A percentile compares a stretch with the other conserved stretches of the same genome.
phyloP scores from a whole-genome alignment of 2,329 filamentous ascomycete genomes.

The Exophiala phaeomuriformis region DNA sequence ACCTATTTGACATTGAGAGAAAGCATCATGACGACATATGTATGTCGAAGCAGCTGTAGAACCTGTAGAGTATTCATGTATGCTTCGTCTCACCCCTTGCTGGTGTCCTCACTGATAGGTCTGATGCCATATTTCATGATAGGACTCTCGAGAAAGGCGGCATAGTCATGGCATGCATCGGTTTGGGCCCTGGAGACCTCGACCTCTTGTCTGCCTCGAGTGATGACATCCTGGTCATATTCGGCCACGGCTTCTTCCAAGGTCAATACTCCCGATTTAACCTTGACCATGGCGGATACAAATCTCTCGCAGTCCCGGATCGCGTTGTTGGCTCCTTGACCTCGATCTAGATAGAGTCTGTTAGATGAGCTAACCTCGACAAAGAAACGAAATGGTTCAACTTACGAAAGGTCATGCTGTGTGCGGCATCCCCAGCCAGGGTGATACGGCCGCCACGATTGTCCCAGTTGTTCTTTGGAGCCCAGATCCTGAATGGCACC shows the following conservation, averaged over 20 bases:
- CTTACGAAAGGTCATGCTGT: constrained; percentile 37
- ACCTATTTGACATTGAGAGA: no score
- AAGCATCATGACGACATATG: no score
- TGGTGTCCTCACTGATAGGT: constrained; percentile 3
- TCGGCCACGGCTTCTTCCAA: constrained; percentile 19
- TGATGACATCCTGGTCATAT: constrained; percentile 20
- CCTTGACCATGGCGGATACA: constrained; percentile 19
- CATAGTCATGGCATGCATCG: constrained; percentile 18
- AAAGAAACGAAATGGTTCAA: neutral
- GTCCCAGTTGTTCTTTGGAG: constrained; percentile 26
- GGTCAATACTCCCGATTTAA: constrained; percentile 7
- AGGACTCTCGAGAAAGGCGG: constrained; percentile 17
- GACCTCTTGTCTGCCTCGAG: constrained; percentile 16
- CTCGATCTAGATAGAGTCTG: constrained; percentile 14
- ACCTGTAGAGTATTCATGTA: neutral
- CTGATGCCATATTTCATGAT: constrained; percentile 21
- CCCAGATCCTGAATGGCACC: constrained; percentile 26
- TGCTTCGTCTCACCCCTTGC: neutral
- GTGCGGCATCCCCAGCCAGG: constrained; percentile 56
- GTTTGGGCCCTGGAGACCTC: constrained; percentile 19
- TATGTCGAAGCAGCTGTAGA: no score
- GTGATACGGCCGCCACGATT: constrained; percentile 34
- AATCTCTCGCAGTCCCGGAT: constrained; percentile 20
- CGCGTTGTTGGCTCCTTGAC: constrained; percentile 24
- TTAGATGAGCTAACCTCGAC: constrained; percentile 43